Conservation (phyloP, 306 rosid genomes). For the Quercus suber region DNA sequence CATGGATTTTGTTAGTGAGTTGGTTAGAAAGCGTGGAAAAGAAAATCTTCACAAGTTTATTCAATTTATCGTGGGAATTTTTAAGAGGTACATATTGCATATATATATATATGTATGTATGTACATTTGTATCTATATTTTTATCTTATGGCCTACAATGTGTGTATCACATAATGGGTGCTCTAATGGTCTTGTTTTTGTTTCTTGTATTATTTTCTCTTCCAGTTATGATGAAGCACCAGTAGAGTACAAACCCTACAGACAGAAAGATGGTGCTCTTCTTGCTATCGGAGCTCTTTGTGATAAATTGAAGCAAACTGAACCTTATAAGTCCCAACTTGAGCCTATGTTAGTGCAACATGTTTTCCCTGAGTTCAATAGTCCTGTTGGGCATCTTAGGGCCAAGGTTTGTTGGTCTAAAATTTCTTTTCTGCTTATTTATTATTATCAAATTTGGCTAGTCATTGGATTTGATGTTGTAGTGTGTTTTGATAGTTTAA, state of each 20-base stretch:
- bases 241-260: slow-evolving; percentile 69
- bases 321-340: slow-evolving; percentile 92
- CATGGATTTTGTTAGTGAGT: slow-evolving; percentile 95
- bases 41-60: slow-evolving; percentile 91
- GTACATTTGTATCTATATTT: background rate
- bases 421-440: slow-evolving; percentile 10
- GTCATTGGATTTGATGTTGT: background rate
- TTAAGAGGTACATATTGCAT: slow-evolving; percentile 55
- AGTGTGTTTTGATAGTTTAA: background rate
- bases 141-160: background rate
- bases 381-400: slow-evolving; percentile 94
- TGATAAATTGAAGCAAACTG: slow-evolving; percentile 91
- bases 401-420: slow-evolving; percentile 64
- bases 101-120: too few species aligned
- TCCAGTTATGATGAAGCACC: slow-evolving; percentile 83
- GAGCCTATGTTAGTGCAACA: slow-evolving; percentile 96
- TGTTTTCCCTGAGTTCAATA: slow-evolving; percentile 92
- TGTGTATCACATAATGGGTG: slow-evolving; percentile 11
- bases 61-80: slow-evolving; percentile 75
- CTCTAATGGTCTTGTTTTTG: background rate
- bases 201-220: slow-evolving; percentile 4
- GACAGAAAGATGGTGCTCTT: slow-evolving; percentile 96
- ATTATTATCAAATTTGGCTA: background rate
- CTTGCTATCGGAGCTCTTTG: slow-evolving; percentile 98
- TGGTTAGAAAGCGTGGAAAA: slow-evolving; percentile 91